phyloP scores from a whole-genome alignment of 768 basidiomycete species.

The Coprinopsis marcescibilis region DNA sequence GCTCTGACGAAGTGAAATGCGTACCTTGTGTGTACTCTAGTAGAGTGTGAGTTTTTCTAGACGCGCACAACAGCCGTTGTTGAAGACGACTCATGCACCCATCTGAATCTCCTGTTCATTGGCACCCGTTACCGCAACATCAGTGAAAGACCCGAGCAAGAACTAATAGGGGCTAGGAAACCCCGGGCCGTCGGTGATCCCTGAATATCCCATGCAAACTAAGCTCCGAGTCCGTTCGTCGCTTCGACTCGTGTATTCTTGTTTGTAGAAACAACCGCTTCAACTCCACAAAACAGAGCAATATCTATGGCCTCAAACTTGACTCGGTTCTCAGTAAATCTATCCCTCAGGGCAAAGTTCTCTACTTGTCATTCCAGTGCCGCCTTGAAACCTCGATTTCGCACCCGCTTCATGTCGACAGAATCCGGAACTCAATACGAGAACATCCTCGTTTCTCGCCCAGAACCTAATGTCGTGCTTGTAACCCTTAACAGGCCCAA shows the following conservation, averaged over 20 bases:
- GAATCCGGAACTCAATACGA: slow-evolving; percentile 37
- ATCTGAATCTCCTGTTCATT: too few species aligned
- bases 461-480: slow-evolving; percentile 65
- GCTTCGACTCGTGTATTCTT: too few species aligned
- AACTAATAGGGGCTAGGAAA: neutral
- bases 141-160: neutral
- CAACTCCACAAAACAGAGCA: neutral
- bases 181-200: neutral
- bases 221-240: too few species aligned
- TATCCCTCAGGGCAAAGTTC: slow-evolving; percentile 7
- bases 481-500: slow-evolving; percentile 88
- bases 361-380: slow-evolving; percentile 4
- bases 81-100: too few species aligned
- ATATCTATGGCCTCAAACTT: neutral
- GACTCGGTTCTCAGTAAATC: slow-evolving; percentile 9
- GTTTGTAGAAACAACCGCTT: too few species aligned
- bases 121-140: too few species aligned
- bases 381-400: slow-evolving; percentile 5
- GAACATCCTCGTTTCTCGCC: slow-evolving; percentile 63
- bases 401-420: slow-evolving; percentile 46
- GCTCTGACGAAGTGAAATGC: slow-evolving; percentile 1
- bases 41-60: too few species aligned
- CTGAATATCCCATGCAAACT: neutral
- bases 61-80: too few species aligned
- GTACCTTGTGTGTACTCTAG: slow-evolving; percentile 14